Evolutionary conservation across 2,329 filamentous ascomycete species (phyloP), one percentile per base, ranked within the genome.

Genomic region (Colletotrichum sp.): DNA sequence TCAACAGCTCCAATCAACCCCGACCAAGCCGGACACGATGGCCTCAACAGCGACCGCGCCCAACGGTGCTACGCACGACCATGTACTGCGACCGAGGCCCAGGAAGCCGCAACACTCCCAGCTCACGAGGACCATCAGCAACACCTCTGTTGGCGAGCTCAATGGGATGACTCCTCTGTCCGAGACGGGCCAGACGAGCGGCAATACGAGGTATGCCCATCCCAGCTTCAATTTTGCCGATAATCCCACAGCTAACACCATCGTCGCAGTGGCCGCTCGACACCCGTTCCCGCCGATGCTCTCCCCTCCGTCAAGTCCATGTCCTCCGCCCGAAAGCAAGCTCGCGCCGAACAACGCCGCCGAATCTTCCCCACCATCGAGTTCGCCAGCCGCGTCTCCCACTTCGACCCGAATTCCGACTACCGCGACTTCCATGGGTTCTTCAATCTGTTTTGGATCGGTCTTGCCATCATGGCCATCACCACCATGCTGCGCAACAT

Each of bases 401-500:
- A 99, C 86, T 98, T 99, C 83, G 97, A 99, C 82, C 96, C 96
- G 0, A 90, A 92, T 66, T 98, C 95, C 85, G 96, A 98, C 81
- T 96, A 99, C 84, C 93, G 93, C 81, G 96, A 99, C 85, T 99
- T 99, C 84, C 93, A 95, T 80, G 97, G 97, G 82, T 99, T 99
- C 90, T 99, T 98, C 87, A 95, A 97, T 70, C 91, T 99, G 49
- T 99, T 99, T 87, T 99, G 97, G 97, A 96, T 99, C 79, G 95
- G 95, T 12, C 89, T 99, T 76, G 95, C 95, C 79, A 98, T 99
- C 84, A 98, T 99, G 96, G 95, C 96, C 81, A 94, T 98, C 78
- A 99, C 96, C 4, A 95, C 95, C n/a, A 95, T 96, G 89, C 86
- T 98, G 81, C 93, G 96, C 81, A 99, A 98, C 84, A 92, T 97